A percentile compares a stretch with the other conserved stretches of the same genome.
phyloP scores from a whole-genome alignment of 2,329 filamentous ascomycete genomes.

The Ophiostoma sp. region DNA sequence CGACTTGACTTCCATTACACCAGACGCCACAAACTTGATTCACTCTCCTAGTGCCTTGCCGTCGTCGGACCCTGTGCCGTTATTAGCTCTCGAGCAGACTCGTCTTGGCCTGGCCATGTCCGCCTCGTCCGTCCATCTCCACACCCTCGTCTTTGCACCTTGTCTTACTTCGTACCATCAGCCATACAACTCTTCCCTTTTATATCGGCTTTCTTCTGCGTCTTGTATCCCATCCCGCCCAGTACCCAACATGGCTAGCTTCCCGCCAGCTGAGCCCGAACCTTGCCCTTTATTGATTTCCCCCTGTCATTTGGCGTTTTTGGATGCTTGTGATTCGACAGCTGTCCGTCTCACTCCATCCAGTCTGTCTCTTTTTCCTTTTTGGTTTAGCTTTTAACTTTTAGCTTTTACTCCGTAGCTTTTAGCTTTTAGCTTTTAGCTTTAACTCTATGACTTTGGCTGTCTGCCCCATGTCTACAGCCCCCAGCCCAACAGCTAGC shows the following conservation, averaged over 20 bases:
- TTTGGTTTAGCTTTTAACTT: no score
- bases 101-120: neutral
- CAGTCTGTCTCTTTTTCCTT: neutral
- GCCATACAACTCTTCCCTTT: neutral
- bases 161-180: neutral
- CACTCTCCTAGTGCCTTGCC: neutral
- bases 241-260: constrained; percentile 1
- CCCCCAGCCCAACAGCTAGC: neutral
- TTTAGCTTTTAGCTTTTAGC: neutral
- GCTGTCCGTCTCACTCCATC: neutral
- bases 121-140: neutral
- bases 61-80: neutral
- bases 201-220: neutral
- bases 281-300: neutral
- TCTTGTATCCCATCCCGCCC: neutral
- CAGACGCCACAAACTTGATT: neutral
- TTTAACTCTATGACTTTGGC: neutral
- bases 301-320: constrained; percentile 12
- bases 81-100: no score
- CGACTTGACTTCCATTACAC: neutral
- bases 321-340: neutral
- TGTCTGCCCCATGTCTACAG: neutral
- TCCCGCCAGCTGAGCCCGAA: constrained; percentile 2
- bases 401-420: neutral
- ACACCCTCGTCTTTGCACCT: neutral